Conservation (phyloP, 2,329 filamentous ascomycete genomes). For the Magnaporthales sp. region DNA sequence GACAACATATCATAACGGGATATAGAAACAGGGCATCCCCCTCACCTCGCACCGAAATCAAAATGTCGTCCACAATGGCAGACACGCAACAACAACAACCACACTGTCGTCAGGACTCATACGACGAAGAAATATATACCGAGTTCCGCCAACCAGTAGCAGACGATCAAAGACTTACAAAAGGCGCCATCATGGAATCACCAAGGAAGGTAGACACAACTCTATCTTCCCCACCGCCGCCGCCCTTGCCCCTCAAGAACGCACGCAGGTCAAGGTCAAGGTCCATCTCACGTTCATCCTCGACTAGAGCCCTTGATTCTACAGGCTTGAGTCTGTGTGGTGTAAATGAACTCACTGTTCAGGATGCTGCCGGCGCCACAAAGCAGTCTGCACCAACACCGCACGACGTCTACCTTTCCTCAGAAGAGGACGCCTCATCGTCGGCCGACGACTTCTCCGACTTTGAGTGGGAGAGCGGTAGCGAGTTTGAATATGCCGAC, state of each 20-base stretch:
- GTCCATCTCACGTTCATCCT: slow-evolving; percentile 18
- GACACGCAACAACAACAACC: background rate
- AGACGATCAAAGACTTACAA: background rate
- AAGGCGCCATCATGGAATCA: background rate
- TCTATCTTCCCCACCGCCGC: slow-evolving; percentile 17
- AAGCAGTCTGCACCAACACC: slow-evolving; percentile 18
- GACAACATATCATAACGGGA: background rate
- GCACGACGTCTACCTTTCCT: slow-evolving; percentile 55
- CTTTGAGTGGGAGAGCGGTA: slow-evolving; percentile 34
- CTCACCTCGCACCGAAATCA: background rate
- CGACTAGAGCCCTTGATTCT: background rate
- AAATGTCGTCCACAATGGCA: background rate
- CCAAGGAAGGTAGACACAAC: background rate
- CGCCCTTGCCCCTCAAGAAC: slow-evolving; percentile 42
- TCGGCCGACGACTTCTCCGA: slow-evolving; percentile 52
- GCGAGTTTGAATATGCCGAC: slow-evolving; percentile 18
- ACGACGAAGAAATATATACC: slow-evolving; percentile 3
- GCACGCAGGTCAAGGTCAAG: slow-evolving; percentile 38
- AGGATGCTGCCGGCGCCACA: slow-evolving; percentile 5
- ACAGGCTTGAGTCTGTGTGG: background rate
- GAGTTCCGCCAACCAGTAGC: slow-evolving; percentile 3
- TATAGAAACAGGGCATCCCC: background rate
- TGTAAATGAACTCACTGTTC: background rate
- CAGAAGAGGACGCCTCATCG: slow-evolving; percentile 57
- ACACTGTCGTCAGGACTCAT: slow-evolving; percentile 5